Evolutionary conservation across 2,329 filamentous ascomycete species (phyloP).

Genomic region (Ophiostoma pallidulum): DNA sequence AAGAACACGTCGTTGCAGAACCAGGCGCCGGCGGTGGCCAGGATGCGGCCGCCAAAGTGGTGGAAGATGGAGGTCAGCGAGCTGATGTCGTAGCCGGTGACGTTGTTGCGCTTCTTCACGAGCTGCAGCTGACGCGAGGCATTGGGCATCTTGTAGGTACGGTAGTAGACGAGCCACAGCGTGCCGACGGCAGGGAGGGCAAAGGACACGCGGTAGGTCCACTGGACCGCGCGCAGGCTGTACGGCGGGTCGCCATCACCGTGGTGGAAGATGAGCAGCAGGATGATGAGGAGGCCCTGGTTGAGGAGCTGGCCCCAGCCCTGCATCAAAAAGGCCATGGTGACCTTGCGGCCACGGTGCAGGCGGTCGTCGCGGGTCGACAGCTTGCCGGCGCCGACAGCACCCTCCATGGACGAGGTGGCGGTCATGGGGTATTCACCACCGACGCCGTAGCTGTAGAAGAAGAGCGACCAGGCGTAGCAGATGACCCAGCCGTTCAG

Average conservation of each 20-base stretch:
- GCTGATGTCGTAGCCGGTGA: conserved; percentile 86
- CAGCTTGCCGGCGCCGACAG: conserved; percentile 72
- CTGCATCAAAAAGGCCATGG: conserved; percentile 94
- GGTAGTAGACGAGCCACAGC: conserved; percentile 91
- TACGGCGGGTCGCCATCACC: conserved; percentile 70
- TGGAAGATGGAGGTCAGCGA: conserved; percentile 69
- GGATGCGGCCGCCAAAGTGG: conserved; percentile 76
- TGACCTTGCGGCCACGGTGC: conserved; percentile 92
- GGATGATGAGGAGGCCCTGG: conserved; percentile 78
- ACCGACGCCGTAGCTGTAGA: conserved; percentile 66
- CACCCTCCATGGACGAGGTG: conserved; percentile 88
- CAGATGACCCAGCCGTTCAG: conserved; percentile 95
- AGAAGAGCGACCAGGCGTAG: conserved; percentile 90
- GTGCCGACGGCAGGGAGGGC: conserved; percentile 85
- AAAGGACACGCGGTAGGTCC: conserved; percentile 87
- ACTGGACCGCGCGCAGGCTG: conserved; percentile 67
- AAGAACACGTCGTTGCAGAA: conserved; percentile 98
- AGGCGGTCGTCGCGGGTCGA: conserved; percentile 89
- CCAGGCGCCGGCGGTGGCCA: conserved; percentile 84
- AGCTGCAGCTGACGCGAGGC: conserved; percentile 72
- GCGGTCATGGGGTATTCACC: conserved; percentile 97
- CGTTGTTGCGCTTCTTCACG: conserved; percentile 75
- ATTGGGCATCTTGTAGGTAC: conserved; percentile 87
- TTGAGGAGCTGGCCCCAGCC: conserved; percentile 96
- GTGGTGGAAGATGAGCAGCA: conserved; percentile 82